These are phyloP conservation scores for Ploettnerulaceae sp. DNA, from an alignment of 2,329 filamentous ascomycete genomes.

Conservation along the genomic window DNA sequence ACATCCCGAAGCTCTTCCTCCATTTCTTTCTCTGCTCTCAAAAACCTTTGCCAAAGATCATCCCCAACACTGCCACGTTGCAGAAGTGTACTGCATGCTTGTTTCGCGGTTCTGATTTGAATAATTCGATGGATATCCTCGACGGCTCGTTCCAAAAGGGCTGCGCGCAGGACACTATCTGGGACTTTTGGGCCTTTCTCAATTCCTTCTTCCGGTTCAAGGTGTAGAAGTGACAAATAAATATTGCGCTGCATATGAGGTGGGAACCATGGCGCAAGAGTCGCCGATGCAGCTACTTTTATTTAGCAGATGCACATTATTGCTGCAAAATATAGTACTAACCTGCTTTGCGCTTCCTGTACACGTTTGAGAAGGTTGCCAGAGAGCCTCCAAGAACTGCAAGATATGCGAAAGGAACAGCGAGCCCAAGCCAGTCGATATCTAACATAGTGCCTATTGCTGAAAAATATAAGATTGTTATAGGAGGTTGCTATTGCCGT, in stretches of 20 bases:
- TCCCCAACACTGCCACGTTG: constrained; percentile 92
- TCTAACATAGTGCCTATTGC: constrained; percentile 31
- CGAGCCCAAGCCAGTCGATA: constrained; percentile 77
- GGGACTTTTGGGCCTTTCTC: constrained; percentile 69
- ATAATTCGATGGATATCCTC: constrained; percentile 93
- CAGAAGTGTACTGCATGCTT: constrained; percentile 74
- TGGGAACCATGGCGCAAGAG: constrained; percentile 91
- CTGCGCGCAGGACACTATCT: constrained; percentile 80
- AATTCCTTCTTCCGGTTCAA: constrained; percentile 56
- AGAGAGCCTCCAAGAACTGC: constrained; percentile 82
- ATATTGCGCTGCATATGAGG: constrained; percentile 88
- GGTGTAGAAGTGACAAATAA: constrained; percentile 86
- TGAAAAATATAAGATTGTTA: too few relatives aligned
- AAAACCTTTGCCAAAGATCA: constrained; percentile 89
- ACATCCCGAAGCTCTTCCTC: constrained; percentile 94
- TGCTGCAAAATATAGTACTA: constrained; percentile 35
- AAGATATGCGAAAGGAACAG: constrained; percentile 85
- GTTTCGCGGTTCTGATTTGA: constrained; percentile 82
- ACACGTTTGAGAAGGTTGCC: constrained; percentile 86
- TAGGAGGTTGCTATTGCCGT: too few relatives aligned
- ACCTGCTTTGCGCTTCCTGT: constrained; percentile 87
- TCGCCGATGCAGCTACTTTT: constrained; percentile 64
- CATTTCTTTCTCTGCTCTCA: constrained; percentile 93
- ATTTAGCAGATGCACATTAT: constrained; percentile 23
- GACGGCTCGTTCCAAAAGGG: constrained; percentile 79